Conservation (phyloP, 2,329 filamentous ascomycete species). For the Aplosporella prunicola region DNA sequence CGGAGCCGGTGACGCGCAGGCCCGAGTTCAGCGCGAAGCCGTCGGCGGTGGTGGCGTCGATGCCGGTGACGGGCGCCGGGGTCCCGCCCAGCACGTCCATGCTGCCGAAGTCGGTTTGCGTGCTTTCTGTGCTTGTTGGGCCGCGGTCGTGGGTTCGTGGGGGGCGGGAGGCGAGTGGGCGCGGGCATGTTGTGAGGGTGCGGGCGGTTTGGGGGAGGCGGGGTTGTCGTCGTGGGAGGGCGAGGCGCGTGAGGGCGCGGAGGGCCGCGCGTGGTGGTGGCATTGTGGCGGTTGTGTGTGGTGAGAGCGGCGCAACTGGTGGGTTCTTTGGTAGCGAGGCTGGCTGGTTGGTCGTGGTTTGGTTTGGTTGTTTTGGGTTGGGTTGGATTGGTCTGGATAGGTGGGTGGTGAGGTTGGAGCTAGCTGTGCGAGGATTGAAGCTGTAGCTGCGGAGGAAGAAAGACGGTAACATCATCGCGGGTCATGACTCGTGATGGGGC, state of each 20-base stretch:
- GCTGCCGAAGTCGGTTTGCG: constrained; percentile 61
- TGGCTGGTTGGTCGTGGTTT: too few relatives aligned
- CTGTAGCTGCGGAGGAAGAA: too few relatives aligned
- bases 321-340: too few relatives aligned
- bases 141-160: constrained; percentile 48
- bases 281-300: neutral
- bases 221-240: neutral
- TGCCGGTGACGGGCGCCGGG: constrained; percentile 67
- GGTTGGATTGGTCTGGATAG: too few relatives aligned
- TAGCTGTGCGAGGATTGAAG: too few relatives aligned
- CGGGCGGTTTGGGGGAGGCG: neutral
- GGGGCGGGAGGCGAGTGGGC: constrained; percentile 16
- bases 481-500: too few relatives aligned
- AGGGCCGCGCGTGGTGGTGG: neutral
- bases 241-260: neutral
- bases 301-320: too few relatives aligned
- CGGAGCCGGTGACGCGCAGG: constrained; percentile 56
- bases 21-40: constrained; percentile 86
- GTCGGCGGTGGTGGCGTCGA: constrained; percentile 72
- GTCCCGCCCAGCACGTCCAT: constrained; percentile 72
- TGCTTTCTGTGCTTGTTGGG: constrained; percentile 50
- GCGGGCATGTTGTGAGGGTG: neutral
- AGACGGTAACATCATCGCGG: too few relatives aligned
- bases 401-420: too few relatives aligned
- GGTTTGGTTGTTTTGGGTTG: too few relatives aligned